Base-by-base conservation (phyloP, 768 basidiomycete genomes). In the Suillus sp. region DNA sequence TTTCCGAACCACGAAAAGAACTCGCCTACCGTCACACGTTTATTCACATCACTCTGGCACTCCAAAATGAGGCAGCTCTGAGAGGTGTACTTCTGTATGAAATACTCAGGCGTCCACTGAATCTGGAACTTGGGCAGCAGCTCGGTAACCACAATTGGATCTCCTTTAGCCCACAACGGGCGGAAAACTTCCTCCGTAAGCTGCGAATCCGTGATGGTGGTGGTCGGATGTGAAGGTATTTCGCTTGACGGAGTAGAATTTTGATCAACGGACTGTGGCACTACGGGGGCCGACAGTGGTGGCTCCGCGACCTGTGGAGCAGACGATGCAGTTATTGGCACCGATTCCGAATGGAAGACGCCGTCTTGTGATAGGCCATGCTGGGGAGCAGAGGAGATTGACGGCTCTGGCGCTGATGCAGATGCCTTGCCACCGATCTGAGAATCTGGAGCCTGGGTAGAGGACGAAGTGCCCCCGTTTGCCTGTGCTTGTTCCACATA, bases 1-100 rank as follows among this genome's bases (percentile, higher is more conserved):
- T 83, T 79, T 62, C 93, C 93, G 73, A 96, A 97, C 75, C 76
- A 73, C 13, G 77, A 76, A 70, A 98, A 97, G 77, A 97, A 99
- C 60, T 90, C 84, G 7, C 80, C 82, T 6, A 99, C 88, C 0
- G 84, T 89, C 7, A 86, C 81, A 10, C 81, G 77, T 66, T 81
- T 83, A 69, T 84, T 90, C 57, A 74, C 71, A 61, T 95, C 89
- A 2, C 82, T 85, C 77, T 94, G 89, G 69, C 93, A 96, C 73
- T 96, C 92, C 18, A 93, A 81, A 62, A 97, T 87, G 58, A 88
- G 79, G 72, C 90, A 89, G 32, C 71, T 78, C 65, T 91, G 84
- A 11, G 79, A 74, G 8, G 85, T 87, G 71, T 91, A 90, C 65
- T 87, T 80, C 59, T 85, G 74, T 20, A 86, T 83, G 74, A 99